These are phyloP conservation scores for Plectosphaerella plurivora DNA, from an alignment of 2,329 filamentous ascomycete species.

Conservation along the genomic window DNA sequence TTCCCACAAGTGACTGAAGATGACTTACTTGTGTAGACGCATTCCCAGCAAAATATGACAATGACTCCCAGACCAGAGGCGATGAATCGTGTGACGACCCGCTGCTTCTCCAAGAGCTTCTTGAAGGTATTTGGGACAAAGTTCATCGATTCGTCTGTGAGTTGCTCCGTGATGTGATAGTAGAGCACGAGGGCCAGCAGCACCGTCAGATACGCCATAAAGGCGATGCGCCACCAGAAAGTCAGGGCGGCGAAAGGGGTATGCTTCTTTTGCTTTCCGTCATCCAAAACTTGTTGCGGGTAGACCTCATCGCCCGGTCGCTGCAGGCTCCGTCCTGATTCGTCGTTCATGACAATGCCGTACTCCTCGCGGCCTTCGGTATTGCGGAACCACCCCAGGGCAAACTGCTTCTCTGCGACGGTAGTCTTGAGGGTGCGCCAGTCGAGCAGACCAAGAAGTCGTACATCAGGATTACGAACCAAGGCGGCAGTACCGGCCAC, in stretches of 20 bases:
- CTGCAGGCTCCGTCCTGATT: constrained; percentile 15
- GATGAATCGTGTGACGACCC: constrained; percentile 37
- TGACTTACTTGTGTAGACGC: constrained; percentile 31
- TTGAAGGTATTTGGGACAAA: not conserved
- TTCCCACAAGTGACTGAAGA: constrained; percentile 1
- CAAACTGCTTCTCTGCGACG: constrained; percentile 18
- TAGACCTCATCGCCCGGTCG: constrained; percentile 2
- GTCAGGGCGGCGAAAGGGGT: constrained; percentile 29
- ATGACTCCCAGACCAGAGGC: constrained; percentile 34
- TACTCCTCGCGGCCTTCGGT: constrained; percentile 19
- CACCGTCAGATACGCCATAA: constrained; percentile 24
- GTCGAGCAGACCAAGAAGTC: too few species aligned
- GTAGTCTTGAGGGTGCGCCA: constrained; percentile 13
- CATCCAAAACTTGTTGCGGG: not conserved
- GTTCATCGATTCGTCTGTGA: not conserved
- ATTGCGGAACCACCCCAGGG: constrained; percentile 21
- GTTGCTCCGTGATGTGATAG: constrained; percentile 24
- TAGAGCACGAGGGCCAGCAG: constrained; percentile 32
- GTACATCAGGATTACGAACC: constrained; percentile 20
- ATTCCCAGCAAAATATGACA: constrained; percentile 34
- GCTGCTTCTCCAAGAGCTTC: constrained; percentile 17
- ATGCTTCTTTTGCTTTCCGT: not conserved
- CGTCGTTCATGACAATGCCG: constrained; percentile 23
- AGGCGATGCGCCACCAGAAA: constrained; percentile 25
- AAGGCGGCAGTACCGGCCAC: constrained; percentile 29